Evolutionary conservation across 192 early-diverging fungal genomes (phyloP).

Genomic region (Backusella luteola): DNA sequence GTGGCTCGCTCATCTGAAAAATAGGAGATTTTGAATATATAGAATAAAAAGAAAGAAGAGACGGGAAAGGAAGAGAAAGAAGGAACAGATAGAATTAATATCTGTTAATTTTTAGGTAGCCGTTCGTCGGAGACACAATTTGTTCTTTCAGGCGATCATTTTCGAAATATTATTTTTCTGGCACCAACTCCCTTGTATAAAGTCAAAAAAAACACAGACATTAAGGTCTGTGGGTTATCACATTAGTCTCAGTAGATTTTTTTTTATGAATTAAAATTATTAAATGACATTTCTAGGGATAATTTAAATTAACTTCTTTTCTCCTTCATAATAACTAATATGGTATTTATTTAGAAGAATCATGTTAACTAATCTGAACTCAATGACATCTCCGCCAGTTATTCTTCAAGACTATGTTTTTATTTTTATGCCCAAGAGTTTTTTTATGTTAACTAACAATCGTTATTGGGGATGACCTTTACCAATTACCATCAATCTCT

Average conservation of each 20-base stretch:
- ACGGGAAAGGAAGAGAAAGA: neutral
- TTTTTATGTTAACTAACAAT: neutral
- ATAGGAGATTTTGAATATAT: neutral
- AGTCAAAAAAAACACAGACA: conserved; percentile 2
- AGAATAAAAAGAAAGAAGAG: neutral
- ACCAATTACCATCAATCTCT: neutral
- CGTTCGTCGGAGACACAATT: neutral
- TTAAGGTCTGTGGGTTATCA: neutral
- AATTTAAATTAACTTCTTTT: neutral
- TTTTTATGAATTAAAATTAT: neutral
- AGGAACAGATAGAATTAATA: neutral
- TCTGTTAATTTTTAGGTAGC: neutral
- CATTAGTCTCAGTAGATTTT: neutral
- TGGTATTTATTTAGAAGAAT: neutral
- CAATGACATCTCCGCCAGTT: neutral
- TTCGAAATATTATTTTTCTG: neutral
- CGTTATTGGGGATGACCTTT: neutral
- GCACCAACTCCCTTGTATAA: neutral
- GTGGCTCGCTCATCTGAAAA: neutral
- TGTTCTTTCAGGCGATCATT: neutral
- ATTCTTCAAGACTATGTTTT: neutral
- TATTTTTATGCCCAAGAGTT: neutral
- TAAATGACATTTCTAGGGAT: neutral
- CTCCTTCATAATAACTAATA: neutral
- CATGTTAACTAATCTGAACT: neutral